Base-by-base conservation (phyloP, 202 grass and related monocot genomes). In the Setaria italica region DNA sequence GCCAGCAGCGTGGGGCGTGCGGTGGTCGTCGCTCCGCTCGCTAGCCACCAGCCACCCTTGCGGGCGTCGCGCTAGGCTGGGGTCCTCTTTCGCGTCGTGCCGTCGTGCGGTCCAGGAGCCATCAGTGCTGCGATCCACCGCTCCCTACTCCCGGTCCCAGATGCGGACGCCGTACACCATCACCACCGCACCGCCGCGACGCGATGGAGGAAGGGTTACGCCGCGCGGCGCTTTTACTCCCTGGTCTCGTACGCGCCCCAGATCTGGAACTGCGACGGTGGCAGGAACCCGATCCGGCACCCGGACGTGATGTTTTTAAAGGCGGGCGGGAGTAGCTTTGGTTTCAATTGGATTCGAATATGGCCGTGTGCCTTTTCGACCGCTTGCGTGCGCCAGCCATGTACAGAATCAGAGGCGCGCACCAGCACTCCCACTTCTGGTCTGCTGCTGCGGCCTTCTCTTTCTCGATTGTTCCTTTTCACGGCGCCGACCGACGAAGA, bases 81-180 rank as follows among this genome's bases (percentile, higher is more conserved):
- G 39, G 14, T 49, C 47, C 47, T 17, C 14, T 17, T 4, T 6
- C 50, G 15, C 50, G 50, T 54, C 50, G 9, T 49, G 11, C 12
- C 3, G 48, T 4, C 1, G 37, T 55, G 64, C 64, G 10, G 50
- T 32, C 78, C n/a, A 3, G 51, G 71, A 34, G 78, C 63, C 48
- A 87, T 68, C 59, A 74, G 15, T 62, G 84, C 84, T 37, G 84
- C 80, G 58, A 58, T 74, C 77, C 55, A 48, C 60, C 69, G 17
- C 66, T n/a, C 39, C 67, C 7, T 9, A 35, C 34, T 35, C 66
- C 7, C 37, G 3, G 9, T 62, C 60, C 62, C 55, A 48, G 43
- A 64, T 17, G 72, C 85, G 47, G 78, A 43, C 4, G 54, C 84
- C 11, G 84, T 51, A 35, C 37, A 34, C 62, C 17, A n/a, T 25